A percentile compares a stretch with the other conserved stretches of the same genome.
phyloP scores from a whole-genome alignment of 1,284 basidiomycete genomes.

The Phlebopus sp. region DNA sequence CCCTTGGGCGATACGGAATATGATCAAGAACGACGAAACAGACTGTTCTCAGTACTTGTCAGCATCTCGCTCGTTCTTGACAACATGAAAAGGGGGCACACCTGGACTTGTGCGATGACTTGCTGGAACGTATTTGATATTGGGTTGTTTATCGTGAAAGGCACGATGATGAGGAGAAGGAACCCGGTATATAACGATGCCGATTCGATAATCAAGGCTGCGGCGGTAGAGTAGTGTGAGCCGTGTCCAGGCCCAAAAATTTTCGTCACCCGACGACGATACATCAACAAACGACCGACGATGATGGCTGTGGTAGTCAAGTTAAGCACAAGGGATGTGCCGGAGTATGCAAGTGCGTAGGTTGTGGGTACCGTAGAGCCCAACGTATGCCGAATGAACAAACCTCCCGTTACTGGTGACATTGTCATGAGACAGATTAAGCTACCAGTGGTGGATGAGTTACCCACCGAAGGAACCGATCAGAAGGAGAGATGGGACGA shows the following conservation, averaged over 20 bases:
- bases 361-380: neutral
- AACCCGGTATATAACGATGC: slow-evolving; percentile 21
- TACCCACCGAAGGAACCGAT: slow-evolving; percentile 15
- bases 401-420: slow-evolving; percentile 10
- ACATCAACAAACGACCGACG: slow-evolving; percentile 13
- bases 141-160: slow-evolving; percentile 3
- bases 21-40: slow-evolving; percentile 22
- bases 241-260: slow-evolving; percentile 18
- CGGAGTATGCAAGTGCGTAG: slow-evolving; percentile 10
- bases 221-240: slow-evolving; percentile 11
- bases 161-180: slow-evolving; percentile 20
- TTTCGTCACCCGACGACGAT: slow-evolving; percentile 14
- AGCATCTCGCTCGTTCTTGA: neutral
- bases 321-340: slow-evolving; percentile 19
- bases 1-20: slow-evolving; percentile 24
- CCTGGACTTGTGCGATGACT: slow-evolving; percentile 19
- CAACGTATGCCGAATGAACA: slow-evolving; percentile 11
- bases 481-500: slow-evolving; percentile 12
- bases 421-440: neutral
- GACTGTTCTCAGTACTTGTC: slow-evolving; percentile 1
- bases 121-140: slow-evolving; percentile 19
- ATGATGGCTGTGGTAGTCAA: slow-evolving; percentile 21
- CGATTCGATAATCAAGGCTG: slow-evolving; percentile 22
- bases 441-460: neutral
- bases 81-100: slow-evolving; percentile 12